Evolutionary conservation across 371 early-diverging fungal species (phyloP), one percentile per base, ranked within the genome.

Genomic region (Mucor sp.): DNA sequence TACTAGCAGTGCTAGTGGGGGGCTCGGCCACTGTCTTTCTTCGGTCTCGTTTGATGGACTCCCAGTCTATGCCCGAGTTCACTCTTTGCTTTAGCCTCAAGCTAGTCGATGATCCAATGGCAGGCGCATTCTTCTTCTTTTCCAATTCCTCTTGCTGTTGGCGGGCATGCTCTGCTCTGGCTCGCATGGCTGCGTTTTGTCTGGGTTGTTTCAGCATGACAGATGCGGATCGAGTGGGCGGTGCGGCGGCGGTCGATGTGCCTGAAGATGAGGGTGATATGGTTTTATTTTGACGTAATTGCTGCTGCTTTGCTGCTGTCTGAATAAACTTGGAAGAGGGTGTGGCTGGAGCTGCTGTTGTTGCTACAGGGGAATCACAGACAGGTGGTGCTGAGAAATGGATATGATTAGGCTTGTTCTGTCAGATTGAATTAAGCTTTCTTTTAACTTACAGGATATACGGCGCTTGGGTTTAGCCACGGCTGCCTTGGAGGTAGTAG

Each of bases 81-180:
- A 66, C 80, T 43, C 77, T 69, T 27, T 77, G 70, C 47, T 76
- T 81, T 30, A 81, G 43, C 17, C 71, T 67, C 32, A 63, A 32
- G 39, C 60, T 72, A 3, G 59, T 60, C n/a, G 69, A 59, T 19
- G 32, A 33, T n/a, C 37, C 27, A 14, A 58, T 19, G 9, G 32
- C 35, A 25, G 67, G 32, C 19, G 58, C 58, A 0, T 55, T 63
- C 19, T 72, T 74, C 48, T 77, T 79, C 23, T 47, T 53, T 21
- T 72, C 69, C 14, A 76, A 27, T 48, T 82, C 78, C 47, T 79
- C 77, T 50, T 81, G 74, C 27, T 72, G 71, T 17, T 70, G 74
- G 32, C 73, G 72, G 17, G 82, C 82, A 65, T 74, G 78, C 43
- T 82, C 79, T 19, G 72, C 71, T 48, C 82, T 69, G n/a, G 82